Evolutionary conservation across 352 stramenopile genomes (phyloP), one percentile per base, ranked within the genome.

Genomic region (Globisporangium echinulatum): DNA sequence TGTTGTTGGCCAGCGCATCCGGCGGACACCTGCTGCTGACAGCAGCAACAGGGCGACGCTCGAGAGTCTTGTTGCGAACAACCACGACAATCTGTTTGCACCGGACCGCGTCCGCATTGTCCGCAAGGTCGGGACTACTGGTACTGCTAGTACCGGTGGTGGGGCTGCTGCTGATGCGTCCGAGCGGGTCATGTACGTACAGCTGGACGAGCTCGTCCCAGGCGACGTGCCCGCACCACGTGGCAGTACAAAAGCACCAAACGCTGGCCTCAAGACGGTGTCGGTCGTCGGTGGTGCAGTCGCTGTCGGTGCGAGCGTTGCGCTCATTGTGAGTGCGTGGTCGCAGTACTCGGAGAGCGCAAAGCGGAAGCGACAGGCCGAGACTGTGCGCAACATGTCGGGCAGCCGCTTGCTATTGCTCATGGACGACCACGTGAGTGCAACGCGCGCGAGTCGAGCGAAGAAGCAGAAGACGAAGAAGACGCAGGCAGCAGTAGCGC

Each of bases 11-110:
- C 82, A 89, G 44, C 62, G 67, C 37, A 69, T 88, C 17, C 75
- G 68, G 11, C 74, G 76, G 8, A 71, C 43, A 75, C 25, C 25
- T 33, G 25, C 25, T 33, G 25, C 25, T 33, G 25, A 33, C 25
- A 33, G 25, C 25, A 33, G 25, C 25, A 33, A 33, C 25, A 33
- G 25, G 25, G 25, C 25, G 25, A 68, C 43, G 68, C 69, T 1
- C 11, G 9, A 58, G 40, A 49, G 38, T 7, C 68, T 94, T 7
- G 67, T 79, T 33, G 66, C 64, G 13, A 90, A 92, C 67, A 95
- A 95, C 55, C 86, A 95, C 64, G 77, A 92, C 62, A 95, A 95
- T 52, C 50, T 95, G 4, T 92, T 95, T 40, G 72, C 71, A 3
- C 75, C 75, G 1, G 74, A 90, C 57, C 81, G 82, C 9, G 77